Evolutionary conservation across 2,329 filamentous ascomycete genomes (phyloP), one percentile per base, ranked within the genome.

Genomic region (Paracoccidioides lutzii): DNA sequence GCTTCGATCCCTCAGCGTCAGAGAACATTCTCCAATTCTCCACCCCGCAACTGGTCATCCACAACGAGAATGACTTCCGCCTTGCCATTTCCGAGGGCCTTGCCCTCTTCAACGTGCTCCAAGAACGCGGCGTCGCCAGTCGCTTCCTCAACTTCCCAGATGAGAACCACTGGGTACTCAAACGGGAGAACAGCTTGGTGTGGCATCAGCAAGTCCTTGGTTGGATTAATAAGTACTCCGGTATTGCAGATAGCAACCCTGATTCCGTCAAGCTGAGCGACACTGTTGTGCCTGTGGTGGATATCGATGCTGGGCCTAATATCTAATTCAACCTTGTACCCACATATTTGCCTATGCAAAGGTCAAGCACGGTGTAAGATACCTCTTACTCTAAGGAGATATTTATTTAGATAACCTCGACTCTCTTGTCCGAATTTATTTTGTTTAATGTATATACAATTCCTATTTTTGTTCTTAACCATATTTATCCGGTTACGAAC

Each of bases 51-150:
- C 77, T 96, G 59, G 81, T 91, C 54, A 86, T 95, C 58, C 90
- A 96, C 71, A 90, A 81, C 66, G 87, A 90, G 63, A 77, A 88
- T 41, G 90, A 95, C 69, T 95, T 90, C 68, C 81, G 90, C n/a
- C 75, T 95, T 12, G 82, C 88, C 2, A 82, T 95, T 35, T 81
- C 84, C 0, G 90, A 95, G 67, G 88, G 88, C 0, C 67, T 94
- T 52, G 79, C 85, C 5, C 82, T 88, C 58, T 94, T 93, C 75
- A 91, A 93, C 62, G 81, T 88, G 9, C 74, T 94, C 33, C 89
- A 94, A 70, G 79, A 80, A 3, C 79, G 80, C 41, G 82, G 82
- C 0, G 80, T 94, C 0, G 83, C 86, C 12, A 91, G 87, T 69
- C 82, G 84, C 62, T 79, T 94, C 59, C 66, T 94, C 61, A 84